Conservation (phyloP, 768 basidiomycete genomes). For the Trametes punicea region DNA sequence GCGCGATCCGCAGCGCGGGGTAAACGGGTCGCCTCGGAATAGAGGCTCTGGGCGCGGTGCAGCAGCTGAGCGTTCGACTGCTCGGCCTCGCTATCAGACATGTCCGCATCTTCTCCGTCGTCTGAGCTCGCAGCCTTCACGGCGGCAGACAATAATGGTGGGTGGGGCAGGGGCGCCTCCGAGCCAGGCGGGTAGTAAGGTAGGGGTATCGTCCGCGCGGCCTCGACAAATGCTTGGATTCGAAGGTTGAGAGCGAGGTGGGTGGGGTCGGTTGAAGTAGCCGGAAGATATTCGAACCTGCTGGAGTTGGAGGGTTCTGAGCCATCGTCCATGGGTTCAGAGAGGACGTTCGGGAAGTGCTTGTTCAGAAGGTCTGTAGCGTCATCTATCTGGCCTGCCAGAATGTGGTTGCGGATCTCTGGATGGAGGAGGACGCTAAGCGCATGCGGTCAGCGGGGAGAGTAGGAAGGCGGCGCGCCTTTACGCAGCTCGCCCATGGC, state of each 20-base stretch:
- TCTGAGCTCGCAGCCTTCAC: neutral
- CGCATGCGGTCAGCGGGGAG: neutral
- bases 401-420: conserved; percentile 72
- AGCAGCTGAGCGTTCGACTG: conserved; percentile 43
- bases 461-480: conserved; percentile 37
- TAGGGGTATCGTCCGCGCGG: conserved; percentile 70
- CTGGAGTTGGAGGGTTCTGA: conserved; percentile 26
- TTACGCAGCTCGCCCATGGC: conserved; percentile 44
- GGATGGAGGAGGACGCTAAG: neutral
- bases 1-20: conserved; percentile 51
- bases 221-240: conserved; percentile 85
- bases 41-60: conserved; percentile 61
- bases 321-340: conserved; percentile 20
- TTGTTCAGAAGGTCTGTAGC: conserved; percentile 63
- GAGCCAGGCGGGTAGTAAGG: conserved; percentile 34
- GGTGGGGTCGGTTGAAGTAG: conserved; percentile 66
- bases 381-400: conserved; percentile 71
- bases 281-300: conserved; percentile 46
- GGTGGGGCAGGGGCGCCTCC: conserved; percentile 9
- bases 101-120: conserved; percentile 9
- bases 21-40: conserved; percentile 57
- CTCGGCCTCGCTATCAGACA: conserved; percentile 28
- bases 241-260: conserved; percentile 83
- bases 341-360: conserved; percentile 74
- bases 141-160: conserved; percentile 9